These are phyloP conservation scores for barrel medic (Medicago truncatula) DNA, from an alignment of 306 rosid genomes.

Conservation along the genomic window MtrunA17r5.0-ANR NC_053045.1:10074501-10075000, in stretches of 20 bases:
- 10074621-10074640: conserved; percentile 9
- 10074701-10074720: conserved; percentile 73
- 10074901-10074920: conserved; percentile 25
- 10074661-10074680: conserved; percentile 28
- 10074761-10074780: conserved; percentile 89
- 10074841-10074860: conserved; percentile 27
- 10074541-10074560: not conserved
- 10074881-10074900: conserved; percentile 19
- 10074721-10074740: conserved; percentile 94
- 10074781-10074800: conserved; percentile 95
- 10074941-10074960: conserved; percentile 22
- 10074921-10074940: conserved; percentile 15
- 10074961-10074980: conserved; percentile 7
- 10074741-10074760: conserved; percentile 93
- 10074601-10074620: not conserved
- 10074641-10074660: conserved; percentile 1
- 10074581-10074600: not conserved
- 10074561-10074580: not conserved
- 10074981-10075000: not conserved
- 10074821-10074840: conserved; percentile 84
- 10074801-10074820: conserved; percentile 99
- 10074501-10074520: not conserved
- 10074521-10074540: conserved; percentile 19
- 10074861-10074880: conserved; percentile 20
- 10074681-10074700: conserved; percentile 31